Percentiles rank a stretch among this genome's conserved stretches.
phyloP scores from a whole-genome alignment of 306 rosid species.

The Senna siamea region DNA sequence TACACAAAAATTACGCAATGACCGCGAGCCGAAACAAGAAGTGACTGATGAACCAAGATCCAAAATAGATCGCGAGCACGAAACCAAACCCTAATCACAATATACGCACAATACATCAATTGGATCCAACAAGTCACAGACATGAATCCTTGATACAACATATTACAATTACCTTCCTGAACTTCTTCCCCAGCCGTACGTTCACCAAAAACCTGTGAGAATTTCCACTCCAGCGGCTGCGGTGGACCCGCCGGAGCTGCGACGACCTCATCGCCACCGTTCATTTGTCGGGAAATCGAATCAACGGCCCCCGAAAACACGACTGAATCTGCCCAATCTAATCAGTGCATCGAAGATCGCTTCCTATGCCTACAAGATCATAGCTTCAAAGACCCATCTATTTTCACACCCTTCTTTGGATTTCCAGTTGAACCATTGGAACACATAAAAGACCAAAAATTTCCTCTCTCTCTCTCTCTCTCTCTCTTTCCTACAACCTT shows the following conservation, averaged over 20 bases:
- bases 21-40: constrained; percentile 30
- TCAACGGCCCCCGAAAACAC: constrained; percentile 48
- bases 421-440: constrained; percentile 73
- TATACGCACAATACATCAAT: constrained; percentile 39
- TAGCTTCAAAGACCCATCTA: constrained; percentile 55
- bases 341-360: constrained; percentile 73
- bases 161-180: constrained; percentile 81
- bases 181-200: constrained; percentile 98
- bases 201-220: constrained; percentile 98
- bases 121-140: constrained; percentile 67
- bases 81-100: constrained; percentile 69
- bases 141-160: constrained; percentile 4
- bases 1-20: constrained; percentile 39
- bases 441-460: constrained; percentile 41
- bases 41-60: constrained; percentile 50
- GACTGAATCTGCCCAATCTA: constrained; percentile 48
- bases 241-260: constrained; percentile 78
- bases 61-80: constrained; percentile 54
- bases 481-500: constrained; percentile 38
- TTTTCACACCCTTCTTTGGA: constrained; percentile 44
- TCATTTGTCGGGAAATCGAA: constrained; percentile 61
- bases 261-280: constrained; percentile 87
- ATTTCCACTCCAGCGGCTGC: constrained; percentile 93
- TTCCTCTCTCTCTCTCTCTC: constrained; percentile 38
- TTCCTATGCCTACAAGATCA: constrained; percentile 67